Conservation (phyloP, 2,329 filamentous ascomycete species). For the Cordyceps pruinosa region DNA sequence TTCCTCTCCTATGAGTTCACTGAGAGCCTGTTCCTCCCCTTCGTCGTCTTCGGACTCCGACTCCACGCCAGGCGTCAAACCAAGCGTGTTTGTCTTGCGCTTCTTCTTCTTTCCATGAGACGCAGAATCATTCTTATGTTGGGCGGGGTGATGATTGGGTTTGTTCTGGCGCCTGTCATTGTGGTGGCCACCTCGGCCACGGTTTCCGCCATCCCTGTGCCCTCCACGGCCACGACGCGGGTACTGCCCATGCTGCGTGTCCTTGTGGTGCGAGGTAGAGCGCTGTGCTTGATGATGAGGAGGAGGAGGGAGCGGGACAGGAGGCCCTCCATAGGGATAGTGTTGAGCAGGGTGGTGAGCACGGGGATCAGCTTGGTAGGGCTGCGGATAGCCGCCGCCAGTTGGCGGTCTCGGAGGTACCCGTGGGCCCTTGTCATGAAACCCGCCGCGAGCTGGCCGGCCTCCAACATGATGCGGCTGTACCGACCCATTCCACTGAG, state of each 20-base stretch:
- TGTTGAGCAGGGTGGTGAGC: constrained; percentile 24
- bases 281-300: constrained; percentile 29
- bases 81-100: constrained; percentile 64
- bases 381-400: constrained; percentile 26
- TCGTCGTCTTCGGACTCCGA: constrained; percentile 61
- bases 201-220: constrained; percentile 29
- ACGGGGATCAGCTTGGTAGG: constrained; percentile 35
- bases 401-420: constrained; percentile 21
- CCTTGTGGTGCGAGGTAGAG: constrained; percentile 27
- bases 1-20: constrained; percentile 48
- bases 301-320: too few relatives aligned
- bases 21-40: constrained; percentile 62
- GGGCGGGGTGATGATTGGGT: constrained; percentile 19
- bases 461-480: constrained; percentile 29
- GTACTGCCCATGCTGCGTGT: constrained; percentile 29
- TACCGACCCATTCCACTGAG: constrained; percentile 29
- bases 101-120: constrained; percentile 60
- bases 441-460: constrained; percentile 35
- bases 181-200: constrained; percentile 34
- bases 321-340: constrained; percentile 34
- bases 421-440: constrained; percentile 35
- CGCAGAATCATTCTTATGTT: constrained; percentile 31
- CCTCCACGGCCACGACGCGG: constrained; percentile 28
- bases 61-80: constrained; percentile 60
- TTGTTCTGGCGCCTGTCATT: constrained; percentile 41